These are phyloP conservation scores for Fusarium beomiforme DNA, from an alignment of 2,329 filamentous ascomycete species.

Conservation along the genomic window DNA sequence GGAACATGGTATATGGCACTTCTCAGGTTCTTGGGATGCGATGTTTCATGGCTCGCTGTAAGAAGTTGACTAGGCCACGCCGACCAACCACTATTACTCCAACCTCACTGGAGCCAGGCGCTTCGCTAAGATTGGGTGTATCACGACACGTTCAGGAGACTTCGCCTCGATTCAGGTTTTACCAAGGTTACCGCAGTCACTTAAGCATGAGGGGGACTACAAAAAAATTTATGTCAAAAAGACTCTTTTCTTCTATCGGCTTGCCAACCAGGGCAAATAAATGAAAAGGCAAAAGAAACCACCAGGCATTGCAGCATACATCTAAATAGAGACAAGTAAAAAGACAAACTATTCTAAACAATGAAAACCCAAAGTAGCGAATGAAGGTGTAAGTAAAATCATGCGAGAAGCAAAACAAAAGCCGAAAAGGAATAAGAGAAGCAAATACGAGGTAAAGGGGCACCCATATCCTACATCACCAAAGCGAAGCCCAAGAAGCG, in stretches of 20 bases:
- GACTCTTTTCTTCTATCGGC: background rate
- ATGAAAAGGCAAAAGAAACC: background rate
- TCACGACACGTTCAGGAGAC: background rate
- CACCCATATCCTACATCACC: background rate
- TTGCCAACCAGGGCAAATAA: background rate
- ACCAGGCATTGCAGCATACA: background rate
- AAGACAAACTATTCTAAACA: no score
- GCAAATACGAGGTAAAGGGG: background rate
- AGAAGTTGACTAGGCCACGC: background rate
- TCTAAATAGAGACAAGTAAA: background rate
- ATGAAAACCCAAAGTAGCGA: background rate
- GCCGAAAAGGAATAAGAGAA: background rate
- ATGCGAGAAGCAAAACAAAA: background rate
- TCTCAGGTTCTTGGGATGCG: background rate
- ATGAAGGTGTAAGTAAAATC: background rate
- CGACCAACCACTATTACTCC: background rate
- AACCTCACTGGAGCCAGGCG: conserved; percentile 3
- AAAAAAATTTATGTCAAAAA: background rate
- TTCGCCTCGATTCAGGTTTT: background rate
- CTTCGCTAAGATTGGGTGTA: background rate
- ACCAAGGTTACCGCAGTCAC: background rate
- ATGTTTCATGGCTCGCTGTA: background rate
- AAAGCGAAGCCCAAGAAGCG: background rate
- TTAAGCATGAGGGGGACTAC: background rate
- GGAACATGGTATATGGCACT: background rate